A percentile compares a stretch with the other conserved stretches of the same genome.
phyloP scores from a whole-genome alignment of 257 asterid genomes.

The Penstemon eatonii region DNA sequence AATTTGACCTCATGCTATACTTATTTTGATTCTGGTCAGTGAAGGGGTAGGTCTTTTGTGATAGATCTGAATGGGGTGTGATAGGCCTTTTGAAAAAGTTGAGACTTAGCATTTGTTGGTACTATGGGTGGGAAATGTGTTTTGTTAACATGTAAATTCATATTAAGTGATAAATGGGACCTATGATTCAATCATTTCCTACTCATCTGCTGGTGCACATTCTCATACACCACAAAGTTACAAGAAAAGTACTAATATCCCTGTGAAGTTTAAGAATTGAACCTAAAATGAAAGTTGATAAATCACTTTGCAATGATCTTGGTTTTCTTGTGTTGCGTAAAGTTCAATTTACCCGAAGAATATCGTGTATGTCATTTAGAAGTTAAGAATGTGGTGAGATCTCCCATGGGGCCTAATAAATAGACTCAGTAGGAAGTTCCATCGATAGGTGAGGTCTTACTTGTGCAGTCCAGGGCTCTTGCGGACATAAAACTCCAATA shows the following conservation, averaged over 20 bases:
- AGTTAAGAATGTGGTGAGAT: not conserved
- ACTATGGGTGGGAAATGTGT: not conserved
- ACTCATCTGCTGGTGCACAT: not conserved
- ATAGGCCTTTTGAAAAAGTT: not conserved
- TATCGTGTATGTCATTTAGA: not conserved
- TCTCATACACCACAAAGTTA: not conserved
- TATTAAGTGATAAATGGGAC: not conserved
- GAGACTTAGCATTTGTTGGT: not conserved
- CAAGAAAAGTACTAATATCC: too few relatives aligned
- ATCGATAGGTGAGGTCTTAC: not conserved
- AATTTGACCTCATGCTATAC: conserved; percentile 20
- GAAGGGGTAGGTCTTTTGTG: not conserved
- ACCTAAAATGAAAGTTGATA: too few relatives aligned
- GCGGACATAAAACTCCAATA: too few relatives aligned
- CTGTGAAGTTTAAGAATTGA: too few relatives aligned
- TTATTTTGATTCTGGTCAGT: not conserved
- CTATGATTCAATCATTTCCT: not conserved
- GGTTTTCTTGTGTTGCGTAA: not conserved
- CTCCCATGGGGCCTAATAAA: not conserved
- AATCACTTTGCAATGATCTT: too few relatives aligned
- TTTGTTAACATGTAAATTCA: not conserved
- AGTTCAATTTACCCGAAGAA: not conserved
- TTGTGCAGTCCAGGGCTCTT: too few relatives aligned
- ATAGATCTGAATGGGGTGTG: not conserved
- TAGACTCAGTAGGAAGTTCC: not conserved